These are phyloP conservation scores for Hypoxylon sp. DNA, from an alignment of 2,329 filamentous ascomycete genomes.

Conservation along the genomic window DNA sequence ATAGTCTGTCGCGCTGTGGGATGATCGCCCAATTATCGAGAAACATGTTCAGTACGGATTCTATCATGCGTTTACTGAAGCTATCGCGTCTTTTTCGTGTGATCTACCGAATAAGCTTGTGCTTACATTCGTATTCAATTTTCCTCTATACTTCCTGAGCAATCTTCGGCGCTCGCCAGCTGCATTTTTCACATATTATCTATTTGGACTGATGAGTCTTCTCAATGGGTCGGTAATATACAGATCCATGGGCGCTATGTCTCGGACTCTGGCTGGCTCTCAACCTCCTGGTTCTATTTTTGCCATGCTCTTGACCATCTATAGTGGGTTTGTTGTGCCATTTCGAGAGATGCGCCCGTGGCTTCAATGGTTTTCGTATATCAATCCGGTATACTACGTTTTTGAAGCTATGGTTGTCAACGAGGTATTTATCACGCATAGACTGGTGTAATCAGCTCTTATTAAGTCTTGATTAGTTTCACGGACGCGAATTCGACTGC, in stretches of 20 bases:
- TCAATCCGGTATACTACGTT: conserved; percentile 82
- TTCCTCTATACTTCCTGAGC: conserved; percentile 88
- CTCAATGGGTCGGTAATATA: conserved; percentile 88
- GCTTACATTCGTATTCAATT: conserved; percentile 82
- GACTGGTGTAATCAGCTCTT: too few species aligned
- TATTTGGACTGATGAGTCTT: conserved; percentile 80
- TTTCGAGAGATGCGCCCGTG: conserved; percentile 79
- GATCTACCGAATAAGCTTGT: conserved; percentile 85
- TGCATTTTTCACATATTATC: conserved; percentile 85
- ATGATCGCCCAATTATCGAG: conserved; percentile 90
- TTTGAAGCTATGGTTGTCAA: conserved; percentile 87
- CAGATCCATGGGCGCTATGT: conserved; percentile 72
- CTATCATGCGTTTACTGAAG: conserved; percentile 89
- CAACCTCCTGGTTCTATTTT: conserved; percentile 70
- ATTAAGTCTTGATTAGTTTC: conserved; percentile 64
- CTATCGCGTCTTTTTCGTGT: conserved; percentile 84
- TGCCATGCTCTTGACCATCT: conserved; percentile 75
- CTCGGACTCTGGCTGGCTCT: conserved; percentile 76
- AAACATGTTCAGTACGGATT: conserved; percentile 89
- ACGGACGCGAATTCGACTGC: conserved; percentile 68
- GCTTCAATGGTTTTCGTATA: conserved; percentile 85
- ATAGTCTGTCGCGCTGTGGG: conserved; percentile 76
- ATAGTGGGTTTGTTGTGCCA: conserved; percentile 77
- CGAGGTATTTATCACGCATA: too few species aligned
- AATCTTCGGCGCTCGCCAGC: conserved; percentile 79